Percentiles rank a stretch among this genome's conserved stretches.
These are phyloP conservation scores for Micromonas pusilla DNA, from an alignment of 139 green algal genomes.

Conservation along the genomic window DNA sequence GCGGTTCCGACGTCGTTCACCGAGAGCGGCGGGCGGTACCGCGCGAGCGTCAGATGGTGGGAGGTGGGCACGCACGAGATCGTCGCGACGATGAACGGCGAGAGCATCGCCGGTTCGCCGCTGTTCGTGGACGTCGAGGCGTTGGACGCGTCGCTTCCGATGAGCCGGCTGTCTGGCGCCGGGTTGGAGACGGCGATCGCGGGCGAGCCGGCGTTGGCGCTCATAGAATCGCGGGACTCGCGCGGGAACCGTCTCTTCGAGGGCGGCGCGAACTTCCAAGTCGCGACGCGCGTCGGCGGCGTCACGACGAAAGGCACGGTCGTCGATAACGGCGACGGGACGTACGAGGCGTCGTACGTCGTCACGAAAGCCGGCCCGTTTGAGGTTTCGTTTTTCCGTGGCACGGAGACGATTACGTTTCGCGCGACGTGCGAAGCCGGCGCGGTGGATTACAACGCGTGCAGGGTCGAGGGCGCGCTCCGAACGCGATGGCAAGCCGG, in stretches of 20 bases:
- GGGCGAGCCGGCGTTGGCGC: slow-evolving; percentile 10
- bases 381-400: slow-evolving; percentile 16
- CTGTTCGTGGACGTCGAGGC: slow-evolving; percentile 21
- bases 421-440: background rate
- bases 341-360: slow-evolving; percentile 25
- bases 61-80: slow-evolving; percentile 24
- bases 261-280: background rate
- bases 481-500: background rate
- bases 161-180: slow-evolving; percentile 20
- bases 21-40: slow-evolving; percentile 12
- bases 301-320: slow-evolving; percentile 2
- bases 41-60: slow-evolving; percentile 12
- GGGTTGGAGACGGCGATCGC: slow-evolving; percentile 11
- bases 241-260: slow-evolving; percentile 18
- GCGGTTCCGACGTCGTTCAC: background rate
- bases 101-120: slow-evolving; percentile 14
- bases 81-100: slow-evolving; percentile 14
- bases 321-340: slow-evolving; percentile 15
- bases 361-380: slow-evolving; percentile 11
- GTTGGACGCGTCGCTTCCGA: slow-evolving; percentile 12
- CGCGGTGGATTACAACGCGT: slow-evolving; percentile 8
- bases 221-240: slow-evolving; percentile 18
- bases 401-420: slow-evolving; percentile 13
- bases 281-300: slow-evolving; percentile 2
- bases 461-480: slow-evolving; percentile 1